A percentile compares a stretch with the other conserved stretches of the same genome.
phyloP scores from a whole-genome alignment of 192 early-diverging fungal species.

The Anaeromyces robustus region DNA sequence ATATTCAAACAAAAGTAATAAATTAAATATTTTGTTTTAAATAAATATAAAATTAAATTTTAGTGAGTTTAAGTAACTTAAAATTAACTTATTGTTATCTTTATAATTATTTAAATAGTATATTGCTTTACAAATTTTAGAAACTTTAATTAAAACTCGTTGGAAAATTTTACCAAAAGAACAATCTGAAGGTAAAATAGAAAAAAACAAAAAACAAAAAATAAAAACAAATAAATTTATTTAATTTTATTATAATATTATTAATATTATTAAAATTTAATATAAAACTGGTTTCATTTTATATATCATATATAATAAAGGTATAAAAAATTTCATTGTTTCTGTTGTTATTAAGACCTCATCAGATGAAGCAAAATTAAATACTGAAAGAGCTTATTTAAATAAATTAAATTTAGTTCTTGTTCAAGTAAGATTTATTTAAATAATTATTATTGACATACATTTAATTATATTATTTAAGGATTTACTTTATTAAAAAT shows the following conservation, averaged over 20 bases:
- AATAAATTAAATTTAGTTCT: slow-evolving; percentile 92
- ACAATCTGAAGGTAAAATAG: slow-evolving; percentile 52
- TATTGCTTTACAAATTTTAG: slow-evolving; percentile 83
- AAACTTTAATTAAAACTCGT: slow-evolving; percentile 86
- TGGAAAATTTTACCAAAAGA: slow-evolving; percentile 88
- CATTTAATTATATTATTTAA: too few species aligned
- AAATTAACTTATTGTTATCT: neutral
- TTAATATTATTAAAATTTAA: neutral
- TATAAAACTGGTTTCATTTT: too few species aligned
- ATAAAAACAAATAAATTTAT: too few species aligned
- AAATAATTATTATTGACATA: neutral
- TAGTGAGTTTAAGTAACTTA: too few species aligned
- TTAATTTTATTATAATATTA: neutral
- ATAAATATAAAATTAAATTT: too few species aligned
- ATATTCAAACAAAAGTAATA: slow-evolving; percentile 69
- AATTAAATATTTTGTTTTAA: neutral
- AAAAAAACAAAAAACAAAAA: too few species aligned
- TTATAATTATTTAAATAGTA: slow-evolving; percentile 33
- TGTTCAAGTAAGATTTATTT: slow-evolving; percentile 57
- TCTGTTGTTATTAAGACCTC: slow-evolving; percentile 80
- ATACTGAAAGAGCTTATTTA: slow-evolving; percentile 61
- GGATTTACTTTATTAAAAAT: too few species aligned
- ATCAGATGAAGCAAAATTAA: slow-evolving; percentile 64
- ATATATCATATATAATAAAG: slow-evolving; percentile 14
- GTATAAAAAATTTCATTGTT: slow-evolving; percentile 92